Evolutionary conservation across 257 asterid species (phyloP).

Genomic region (Asclepias syriaca): DNA sequence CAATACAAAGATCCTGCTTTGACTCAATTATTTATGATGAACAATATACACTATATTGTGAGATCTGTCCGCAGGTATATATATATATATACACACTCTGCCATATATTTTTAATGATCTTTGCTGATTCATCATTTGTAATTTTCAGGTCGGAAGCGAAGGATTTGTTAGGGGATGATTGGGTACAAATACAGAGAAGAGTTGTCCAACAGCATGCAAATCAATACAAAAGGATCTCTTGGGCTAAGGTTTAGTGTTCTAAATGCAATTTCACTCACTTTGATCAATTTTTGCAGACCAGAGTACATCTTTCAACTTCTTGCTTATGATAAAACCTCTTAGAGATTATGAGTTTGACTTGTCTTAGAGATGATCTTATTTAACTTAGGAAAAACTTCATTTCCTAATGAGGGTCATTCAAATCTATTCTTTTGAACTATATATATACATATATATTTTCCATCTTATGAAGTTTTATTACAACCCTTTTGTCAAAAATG

Average conservation of each 20-base stretch:
- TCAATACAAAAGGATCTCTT: conserved; percentile 92
- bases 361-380: too few species aligned
- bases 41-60: conserved; percentile 86
- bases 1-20: conserved; percentile 92
- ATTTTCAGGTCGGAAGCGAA: conserved; percentile 87
- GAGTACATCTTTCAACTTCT: background rate
- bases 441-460: background rate
- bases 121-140: conserved; percentile 6
- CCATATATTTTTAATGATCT: background rate
- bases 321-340: background rate
- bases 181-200: conserved; percentile 98
- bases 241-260: conserved; percentile 69
- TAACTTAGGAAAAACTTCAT: too few species aligned
- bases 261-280: background rate
- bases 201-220: conserved; percentile 95
- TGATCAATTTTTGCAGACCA: background rate
- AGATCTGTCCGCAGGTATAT: conserved; percentile 87
- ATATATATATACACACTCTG: too few species aligned
- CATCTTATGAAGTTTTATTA: background rate
- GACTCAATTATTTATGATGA: conserved; percentile 90
- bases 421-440: background rate
- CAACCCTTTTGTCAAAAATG: background rate
- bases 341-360: too few species aligned
- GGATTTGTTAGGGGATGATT: conserved; percentile 89
- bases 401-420: background rate